A percentile compares a stretch with the other conserved stretches of the same genome.
phyloP scores from a whole-genome alignment of 2,329 filamentous ascomycete species.

The Phoma sp. region DNA sequence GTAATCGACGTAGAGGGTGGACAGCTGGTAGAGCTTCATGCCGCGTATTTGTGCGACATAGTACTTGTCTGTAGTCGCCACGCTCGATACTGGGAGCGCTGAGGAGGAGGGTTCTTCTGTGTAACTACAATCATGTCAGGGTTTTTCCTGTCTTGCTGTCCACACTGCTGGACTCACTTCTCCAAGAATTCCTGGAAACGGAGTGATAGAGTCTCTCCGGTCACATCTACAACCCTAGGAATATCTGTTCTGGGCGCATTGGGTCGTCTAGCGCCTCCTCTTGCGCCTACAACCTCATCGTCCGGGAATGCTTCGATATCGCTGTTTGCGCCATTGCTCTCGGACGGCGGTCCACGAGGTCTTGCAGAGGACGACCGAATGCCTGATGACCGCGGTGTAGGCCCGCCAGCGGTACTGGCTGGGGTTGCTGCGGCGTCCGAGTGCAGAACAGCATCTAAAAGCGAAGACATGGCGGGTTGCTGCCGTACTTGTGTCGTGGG shows the following conservation, averaged over 20 bases:
- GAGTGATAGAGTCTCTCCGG: conserved; percentile 76
- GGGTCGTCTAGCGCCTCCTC: conserved; percentile 48
- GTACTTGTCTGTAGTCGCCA: conserved; percentile 78
- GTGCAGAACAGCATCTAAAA: conserved; percentile 59
- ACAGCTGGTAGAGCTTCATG: conserved; percentile 76
- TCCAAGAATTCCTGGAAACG: conserved; percentile 84
- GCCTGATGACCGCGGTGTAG: conserved; percentile 49
- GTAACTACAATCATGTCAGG: conserved; percentile 56
- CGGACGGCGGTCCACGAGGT: conserved; percentile 61
- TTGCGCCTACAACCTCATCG: conserved; percentile 66
- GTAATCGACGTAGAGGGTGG: conserved; percentile 86
- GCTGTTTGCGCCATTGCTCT: conserved; percentile 60
- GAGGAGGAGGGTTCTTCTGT: conserved; percentile 72
- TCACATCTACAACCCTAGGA: conserved; percentile 76
- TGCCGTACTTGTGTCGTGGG: conserved; percentile 7
- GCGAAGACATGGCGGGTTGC: conserved; percentile 57
- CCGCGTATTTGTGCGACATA: conserved; percentile 85
- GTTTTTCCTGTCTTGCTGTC: neutral
- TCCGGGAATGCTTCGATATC: conserved; percentile 67
- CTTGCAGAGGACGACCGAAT: conserved; percentile 61
- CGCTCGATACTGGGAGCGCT: conserved; percentile 71
- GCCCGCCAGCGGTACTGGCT: conserved; percentile 45
- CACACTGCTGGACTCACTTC: conserved; percentile 58
- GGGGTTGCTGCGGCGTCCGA: conserved; percentile 55
- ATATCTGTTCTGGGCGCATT: conserved; percentile 64